Evolutionary conservation across 768 basidiomycete genomes (phyloP).

Genomic region (Cubamyces lactineus): DNA sequence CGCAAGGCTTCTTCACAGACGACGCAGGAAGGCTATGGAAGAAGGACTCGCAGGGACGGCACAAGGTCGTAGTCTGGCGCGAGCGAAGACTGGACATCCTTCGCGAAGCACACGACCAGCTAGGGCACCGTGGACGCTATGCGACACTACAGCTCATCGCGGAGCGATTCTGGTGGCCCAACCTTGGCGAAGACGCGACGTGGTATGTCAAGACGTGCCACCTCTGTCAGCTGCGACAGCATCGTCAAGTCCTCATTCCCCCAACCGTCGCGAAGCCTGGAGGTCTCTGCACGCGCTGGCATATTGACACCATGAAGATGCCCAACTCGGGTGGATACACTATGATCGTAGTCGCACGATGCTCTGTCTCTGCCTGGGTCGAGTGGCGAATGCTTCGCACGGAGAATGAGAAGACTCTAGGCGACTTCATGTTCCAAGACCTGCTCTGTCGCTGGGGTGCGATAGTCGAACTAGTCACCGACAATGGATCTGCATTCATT

Average conservation of each 20-base stretch:
- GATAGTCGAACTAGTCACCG: constrained; percentile 41
- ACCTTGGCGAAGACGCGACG: constrained; percentile 22
- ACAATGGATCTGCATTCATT: constrained; percentile 42
- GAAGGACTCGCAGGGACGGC: constrained; percentile 10
- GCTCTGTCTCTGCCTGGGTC: constrained; percentile 37
- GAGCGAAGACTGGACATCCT: constrained; percentile 5
- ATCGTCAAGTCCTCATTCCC: constrained; percentile 28
- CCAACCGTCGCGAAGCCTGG: constrained; percentile 25
- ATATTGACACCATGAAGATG: constrained; percentile 48
- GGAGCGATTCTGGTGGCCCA: constrained; percentile 34
- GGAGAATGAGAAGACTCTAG: constrained; percentile 35
- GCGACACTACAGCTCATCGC: constrained; percentile 8
- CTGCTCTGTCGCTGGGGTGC: constrained; percentile 44
- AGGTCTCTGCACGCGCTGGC: constrained; percentile 38
- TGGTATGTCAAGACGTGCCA: constrained; percentile 39
- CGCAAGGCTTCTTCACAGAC: too few species aligned
- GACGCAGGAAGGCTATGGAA: constrained; percentile 12
- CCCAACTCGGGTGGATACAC: constrained; percentile 37
- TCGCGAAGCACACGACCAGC: constrained; percentile 18
- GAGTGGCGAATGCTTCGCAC: constrained; percentile 36
- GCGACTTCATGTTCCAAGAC: constrained; percentile 40
- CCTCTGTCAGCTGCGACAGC: constrained; percentile 39
- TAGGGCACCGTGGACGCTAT: constrained; percentile 28
- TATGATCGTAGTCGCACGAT: constrained; percentile 42
- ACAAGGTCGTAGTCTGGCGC: constrained; percentile 17